Evolutionary conservation across 306 rosid species (phyloP), one percentile per base, ranked within the genome.

Genomic region (Dalbergia cultrata): DNA sequence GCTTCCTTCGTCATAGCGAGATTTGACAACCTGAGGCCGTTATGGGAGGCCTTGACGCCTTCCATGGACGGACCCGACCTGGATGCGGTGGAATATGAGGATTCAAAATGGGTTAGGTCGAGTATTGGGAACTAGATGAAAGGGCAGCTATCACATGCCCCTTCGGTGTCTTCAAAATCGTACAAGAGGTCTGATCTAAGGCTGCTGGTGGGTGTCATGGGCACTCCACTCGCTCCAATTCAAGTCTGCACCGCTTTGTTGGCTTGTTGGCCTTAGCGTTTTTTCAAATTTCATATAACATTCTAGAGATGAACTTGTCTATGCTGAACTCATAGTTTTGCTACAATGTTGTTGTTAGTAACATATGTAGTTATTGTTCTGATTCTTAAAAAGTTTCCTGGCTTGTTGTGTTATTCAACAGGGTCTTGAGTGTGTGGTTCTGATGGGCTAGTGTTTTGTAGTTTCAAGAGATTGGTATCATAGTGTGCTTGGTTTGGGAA

Each of bases 171-270:
- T 13, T 89, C 90, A 5, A 47, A 67, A 34, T 87, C 92, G 11
- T 87, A 70, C 78, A 87, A 81, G 83, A 85, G 94, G 94, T 90
- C 98, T 86, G 99, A 96, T 89, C 93, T 96, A 89, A 89, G 98
- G 66, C 93, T 96, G 43, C 76, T 96, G 41, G 88, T 96, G 0
- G 99, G 99, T 2, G 99, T 96, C 5, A 92, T 96, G 99, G 99
- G 92, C 5, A 97, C 99, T 19, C 96, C 99, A 13, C 98, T 96
- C 9, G 94, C 97, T 2, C 99, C 99, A 0, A 75, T 92, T 61
- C 91, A 90, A 82, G 98, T 96, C 53, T 90, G 83, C 85, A 63
- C 93, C 77, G 67, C 88, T 43, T n/a, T n/a, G n/a, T n/a, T n/a
- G n/a, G n/a, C n/a, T n/a, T n/a, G n/a, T n/a, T n/a, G n/a, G n/a